Evolutionary conservation across 139 green algal genomes (phyloP), one percentile per base, ranked within the genome.

Genomic region (Chlamydomonas sp.): DNA sequence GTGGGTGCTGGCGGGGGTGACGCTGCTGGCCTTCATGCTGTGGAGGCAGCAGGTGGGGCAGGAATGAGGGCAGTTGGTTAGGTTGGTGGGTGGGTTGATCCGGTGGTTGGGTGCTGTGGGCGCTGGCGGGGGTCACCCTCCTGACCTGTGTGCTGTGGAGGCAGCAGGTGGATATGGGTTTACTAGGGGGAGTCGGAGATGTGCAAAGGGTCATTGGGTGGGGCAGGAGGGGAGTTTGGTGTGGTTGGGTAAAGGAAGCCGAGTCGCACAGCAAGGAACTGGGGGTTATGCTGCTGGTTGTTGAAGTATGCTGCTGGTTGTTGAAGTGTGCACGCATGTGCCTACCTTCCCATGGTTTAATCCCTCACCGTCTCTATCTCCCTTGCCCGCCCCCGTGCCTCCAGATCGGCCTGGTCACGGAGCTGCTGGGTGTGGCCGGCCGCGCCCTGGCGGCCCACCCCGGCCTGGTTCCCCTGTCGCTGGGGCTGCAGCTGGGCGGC

Each of bases 341-440:
- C 66, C 12, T 71, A 71, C 66, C 10, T 71, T 10, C 66, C 10
- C 66, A 71, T 71, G 66, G 7, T 2, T 49, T 59, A 49, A 8
- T n/a, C 12, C 57, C 9, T 4, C 58, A 14, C 75, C 75, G 7
- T 62, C 9, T 5, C 1, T 15, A 20, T 9, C 1, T 57, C 3
- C 67, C 57, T 64, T 85, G 63, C 57, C 31, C 31, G n/a, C 20
- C 12, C 73, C 31, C 61, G 10, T 4, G 60, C 72, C 60, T 9
- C 3, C 83, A 95, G 89, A 90, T 96, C 8, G 79, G 83, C 20
- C 84, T 95, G 67, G 93, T 92, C 49, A 90, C 82, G 3, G 63
- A 59, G 2, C 89, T 96, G 77, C 85, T 96, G 82, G 88, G 88
- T 9, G 89, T 96, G 71, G 86, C 92, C 10, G 93, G 89, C 0